These are phyloP conservation scores for Apiospora phragmitis DNA, from an alignment of 2,329 filamentous ascomycete genomes.

Conservation along the genomic window DNA sequence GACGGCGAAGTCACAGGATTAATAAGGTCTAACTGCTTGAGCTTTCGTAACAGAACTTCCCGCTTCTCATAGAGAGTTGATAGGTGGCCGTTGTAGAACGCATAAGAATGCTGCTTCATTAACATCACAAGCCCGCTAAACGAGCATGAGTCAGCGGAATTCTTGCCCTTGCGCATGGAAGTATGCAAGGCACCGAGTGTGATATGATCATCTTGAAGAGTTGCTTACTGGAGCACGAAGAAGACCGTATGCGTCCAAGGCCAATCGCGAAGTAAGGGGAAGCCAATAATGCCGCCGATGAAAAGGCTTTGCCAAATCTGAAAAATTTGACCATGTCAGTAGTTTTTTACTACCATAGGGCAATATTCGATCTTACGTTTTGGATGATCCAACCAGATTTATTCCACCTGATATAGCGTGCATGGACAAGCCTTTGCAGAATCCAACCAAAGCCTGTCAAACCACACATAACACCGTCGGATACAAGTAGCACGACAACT, in stretches of 20 bases:
- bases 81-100: slow-evolving; percentile 76
- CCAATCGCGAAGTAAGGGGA: slow-evolving; percentile 73
- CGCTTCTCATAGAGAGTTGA: slow-evolving; percentile 59
- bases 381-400: slow-evolving; percentile 72
- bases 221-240: slow-evolving; percentile 15
- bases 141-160: slow-evolving; percentile 39
- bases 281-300: slow-evolving; percentile 60
- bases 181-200: not conserved
- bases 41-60: slow-evolving; percentile 41
- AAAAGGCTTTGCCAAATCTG: slow-evolving; percentile 69
- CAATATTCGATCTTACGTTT: slow-evolving; percentile 46
- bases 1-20: slow-evolving; percentile 46
- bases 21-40: slow-evolving; percentile 59
- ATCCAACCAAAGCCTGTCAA: slow-evolving; percentile 65
- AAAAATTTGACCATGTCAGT: not conserved
- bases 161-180: slow-evolving; percentile 13
- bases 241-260: slow-evolving; percentile 80
- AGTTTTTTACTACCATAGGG: not conserved
- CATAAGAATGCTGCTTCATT: slow-evolving; percentile 83
- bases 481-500: slow-evolving; percentile 57
- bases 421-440: slow-evolving; percentile 61
- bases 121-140: slow-evolving; percentile 65
- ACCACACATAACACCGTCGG: slow-evolving; percentile 69
- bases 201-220: not conserved
- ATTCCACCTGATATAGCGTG: slow-evolving; percentile 67